These are phyloP conservation scores for Helichrysum umbraculigerum DNA, from an alignment of 129 eudicot genomes.

Conservation along the genomic window DNA sequence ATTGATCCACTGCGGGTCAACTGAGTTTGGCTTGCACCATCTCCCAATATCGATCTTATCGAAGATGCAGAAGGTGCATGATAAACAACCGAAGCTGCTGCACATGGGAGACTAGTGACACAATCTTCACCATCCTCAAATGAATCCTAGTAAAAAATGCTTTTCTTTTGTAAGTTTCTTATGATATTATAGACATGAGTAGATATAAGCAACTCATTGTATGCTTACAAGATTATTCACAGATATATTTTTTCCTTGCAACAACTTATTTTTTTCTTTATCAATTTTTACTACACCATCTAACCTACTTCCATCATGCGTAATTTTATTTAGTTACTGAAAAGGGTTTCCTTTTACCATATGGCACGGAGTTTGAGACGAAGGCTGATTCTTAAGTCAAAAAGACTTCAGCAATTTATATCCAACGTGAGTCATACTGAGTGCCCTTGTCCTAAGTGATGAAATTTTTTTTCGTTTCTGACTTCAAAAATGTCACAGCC, in stretches of 20 bases:
- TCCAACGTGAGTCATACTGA: neutral
- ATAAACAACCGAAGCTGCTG: constrained; percentile 59
- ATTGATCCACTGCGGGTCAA: constrained; percentile 62
- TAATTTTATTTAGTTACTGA: neutral
- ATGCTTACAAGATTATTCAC: constrained; percentile 6
- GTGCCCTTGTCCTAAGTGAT: neutral
- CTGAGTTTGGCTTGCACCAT: constrained; percentile 37
- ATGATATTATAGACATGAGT: neutral
- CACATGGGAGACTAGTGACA: constrained; percentile 56
- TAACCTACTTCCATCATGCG: neutral
- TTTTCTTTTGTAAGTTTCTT: neutral
- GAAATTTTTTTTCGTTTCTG: neutral
- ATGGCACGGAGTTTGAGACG: neutral
- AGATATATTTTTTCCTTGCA: neutral
- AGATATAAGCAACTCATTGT: neutral
- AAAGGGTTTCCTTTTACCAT: neutral
- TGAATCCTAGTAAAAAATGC: constrained; percentile 42
- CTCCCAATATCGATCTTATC: constrained; percentile 47
- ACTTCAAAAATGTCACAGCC: neutral
- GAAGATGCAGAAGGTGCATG: constrained; percentile 57
- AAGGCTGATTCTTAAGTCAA: neutral
- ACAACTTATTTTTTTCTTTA: neutral
- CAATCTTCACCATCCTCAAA: constrained; percentile 49
- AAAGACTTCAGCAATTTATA: neutral
- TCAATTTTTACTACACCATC: neutral